phyloP scores from a whole-genome alignment of 139 green algal species.

The Picochlorum sp. region DNA sequence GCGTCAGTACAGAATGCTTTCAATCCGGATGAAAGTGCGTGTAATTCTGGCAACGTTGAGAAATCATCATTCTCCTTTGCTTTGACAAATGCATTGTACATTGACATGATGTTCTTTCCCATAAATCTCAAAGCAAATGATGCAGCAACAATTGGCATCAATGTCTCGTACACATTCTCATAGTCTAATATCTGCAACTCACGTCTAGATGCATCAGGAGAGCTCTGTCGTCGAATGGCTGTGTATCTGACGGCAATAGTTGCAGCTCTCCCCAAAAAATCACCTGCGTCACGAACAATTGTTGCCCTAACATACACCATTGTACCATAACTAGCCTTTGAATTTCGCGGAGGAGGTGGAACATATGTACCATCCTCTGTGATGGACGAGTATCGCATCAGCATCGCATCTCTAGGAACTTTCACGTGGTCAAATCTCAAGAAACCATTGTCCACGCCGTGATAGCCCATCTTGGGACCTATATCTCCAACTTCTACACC shows the following conservation, averaged over 20 bases:
- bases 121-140: conserved; percentile 89
- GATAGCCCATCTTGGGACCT: conserved; percentile 86
- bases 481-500: conserved; percentile 91
- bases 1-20: conserved; percentile 69
- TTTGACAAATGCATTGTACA: conserved; percentile 65
- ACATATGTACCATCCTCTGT: conserved; percentile 69
- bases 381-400: conserved; percentile 79
- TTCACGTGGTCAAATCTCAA: conserved; percentile 65
- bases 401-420: conserved; percentile 72
- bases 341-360: conserved; percentile 69
- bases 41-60: conserved; percentile 74
- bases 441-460: conserved; percentile 84
- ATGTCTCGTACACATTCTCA: conserved; percentile 66
- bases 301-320: conserved; percentile 88
- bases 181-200: conserved; percentile 94
- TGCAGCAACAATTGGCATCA: conserved; percentile 73
- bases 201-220: conserved; percentile 34
- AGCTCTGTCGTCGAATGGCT: conserved; percentile 74
- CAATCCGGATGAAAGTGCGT: conserved; percentile 72
- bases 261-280: conserved; percentile 59
- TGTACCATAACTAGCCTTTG: conserved; percentile 84
- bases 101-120: conserved; percentile 43
- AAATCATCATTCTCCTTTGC: conserved; percentile 73
- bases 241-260: conserved; percentile 83
- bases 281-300: conserved; percentile 65